Evolutionary conservation across 31 red algal species (phyloP).

Genomic region (Pterothamnion heteromorphum): DNA sequence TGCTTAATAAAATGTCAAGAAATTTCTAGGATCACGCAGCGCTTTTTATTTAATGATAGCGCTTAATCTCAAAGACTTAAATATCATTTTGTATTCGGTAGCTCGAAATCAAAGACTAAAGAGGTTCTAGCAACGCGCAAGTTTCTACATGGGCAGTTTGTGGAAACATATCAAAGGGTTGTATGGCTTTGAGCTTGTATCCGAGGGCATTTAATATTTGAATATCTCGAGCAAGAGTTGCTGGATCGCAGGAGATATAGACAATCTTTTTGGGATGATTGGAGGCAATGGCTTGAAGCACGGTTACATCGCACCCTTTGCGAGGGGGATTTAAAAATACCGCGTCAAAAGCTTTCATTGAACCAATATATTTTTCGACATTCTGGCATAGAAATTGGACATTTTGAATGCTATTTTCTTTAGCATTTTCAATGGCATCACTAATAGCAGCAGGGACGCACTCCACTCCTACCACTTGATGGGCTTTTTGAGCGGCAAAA

Average conservation of each 20-base stretch:
- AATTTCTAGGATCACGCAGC: too few relatives aligned
- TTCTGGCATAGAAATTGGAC: constrained; percentile 49
- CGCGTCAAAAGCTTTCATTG: neutral
- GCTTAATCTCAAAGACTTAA: too few relatives aligned
- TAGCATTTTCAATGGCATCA: constrained; percentile 59
- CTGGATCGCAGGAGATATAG: constrained; percentile 95
- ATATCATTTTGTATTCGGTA: too few relatives aligned
- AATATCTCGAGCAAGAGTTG: constrained; percentile 1
- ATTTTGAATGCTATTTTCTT: constrained; percentile 53
- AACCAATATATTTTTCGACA: constrained; percentile 37
- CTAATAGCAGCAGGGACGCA: constrained; percentile 49
- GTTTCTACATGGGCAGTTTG: neutral
- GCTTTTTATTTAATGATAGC: too few relatives aligned
- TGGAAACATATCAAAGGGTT: constrained; percentile 5
- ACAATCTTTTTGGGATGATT: constrained; percentile 49
- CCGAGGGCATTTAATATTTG: neutral
- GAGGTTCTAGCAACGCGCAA: neutral
- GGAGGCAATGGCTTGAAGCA: neutral
- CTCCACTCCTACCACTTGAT: constrained; percentile 57
- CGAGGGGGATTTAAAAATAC: neutral
- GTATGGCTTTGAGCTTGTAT: neutral
- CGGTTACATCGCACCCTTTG: neutral
- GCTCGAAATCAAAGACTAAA: neutral
- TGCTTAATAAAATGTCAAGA: too few relatives aligned
- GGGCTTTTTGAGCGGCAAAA: constrained; percentile 37